Percentiles rank a stretch among this genome's conserved stretches.
These are phyloP conservation scores for Vanrija humicola DNA, from an alignment of 1,284 basidiomycete genomes.

Conservation along the genomic window DNA sequence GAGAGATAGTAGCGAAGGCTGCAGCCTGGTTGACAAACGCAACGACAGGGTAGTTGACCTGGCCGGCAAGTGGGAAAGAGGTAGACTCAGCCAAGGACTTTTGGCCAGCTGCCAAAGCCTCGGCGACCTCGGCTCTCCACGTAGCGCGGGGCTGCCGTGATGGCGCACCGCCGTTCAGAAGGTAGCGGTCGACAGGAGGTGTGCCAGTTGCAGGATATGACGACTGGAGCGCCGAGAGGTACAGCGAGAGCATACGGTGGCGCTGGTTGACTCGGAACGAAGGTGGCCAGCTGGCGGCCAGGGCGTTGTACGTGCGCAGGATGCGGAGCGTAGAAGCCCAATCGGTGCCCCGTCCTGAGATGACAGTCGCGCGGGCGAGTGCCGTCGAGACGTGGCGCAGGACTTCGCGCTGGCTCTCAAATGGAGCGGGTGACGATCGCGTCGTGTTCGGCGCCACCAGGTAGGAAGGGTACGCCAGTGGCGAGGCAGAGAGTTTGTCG, in stretches of 20 bases:
- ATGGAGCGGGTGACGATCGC: constrained; percentile 5
- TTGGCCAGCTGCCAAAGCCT: constrained; percentile 65
- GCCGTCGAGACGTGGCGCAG: constrained; percentile 42
- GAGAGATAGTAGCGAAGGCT: constrained; percentile 66
- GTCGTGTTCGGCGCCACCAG: constrained; percentile 15
- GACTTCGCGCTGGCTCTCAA: constrained; percentile 43
- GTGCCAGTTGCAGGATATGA: constrained; percentile 45
- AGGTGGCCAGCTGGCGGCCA: constrained; percentile 66
- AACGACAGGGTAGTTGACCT: constrained; percentile 73
- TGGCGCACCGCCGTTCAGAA: constrained; percentile 19
- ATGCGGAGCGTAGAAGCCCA: constrained; percentile 51
- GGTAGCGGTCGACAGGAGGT: constrained; percentile 15
- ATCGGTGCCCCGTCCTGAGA: constrained; percentile 41
- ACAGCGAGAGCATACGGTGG: constrained; percentile 62
- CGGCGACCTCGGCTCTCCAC: constrained; percentile 64
- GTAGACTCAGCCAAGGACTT: constrained; percentile 64
- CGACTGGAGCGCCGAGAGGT: constrained; percentile 64
- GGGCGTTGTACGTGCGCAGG: constrained; percentile 61
- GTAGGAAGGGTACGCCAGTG: constrained; percentile 23
- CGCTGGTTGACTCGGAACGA: constrained; percentile 69
- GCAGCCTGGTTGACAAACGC: constrained; percentile 79
- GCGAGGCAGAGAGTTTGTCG: constrained; percentile 17
- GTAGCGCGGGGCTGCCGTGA: constrained; percentile 48
- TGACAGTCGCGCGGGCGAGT: constrained; percentile 45
- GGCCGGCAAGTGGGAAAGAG: constrained; percentile 76